These are phyloP conservation scores for Podaxis pistillaris DNA, from an alignment of 768 basidiomycete genomes.

Conservation along the genomic window DNA sequence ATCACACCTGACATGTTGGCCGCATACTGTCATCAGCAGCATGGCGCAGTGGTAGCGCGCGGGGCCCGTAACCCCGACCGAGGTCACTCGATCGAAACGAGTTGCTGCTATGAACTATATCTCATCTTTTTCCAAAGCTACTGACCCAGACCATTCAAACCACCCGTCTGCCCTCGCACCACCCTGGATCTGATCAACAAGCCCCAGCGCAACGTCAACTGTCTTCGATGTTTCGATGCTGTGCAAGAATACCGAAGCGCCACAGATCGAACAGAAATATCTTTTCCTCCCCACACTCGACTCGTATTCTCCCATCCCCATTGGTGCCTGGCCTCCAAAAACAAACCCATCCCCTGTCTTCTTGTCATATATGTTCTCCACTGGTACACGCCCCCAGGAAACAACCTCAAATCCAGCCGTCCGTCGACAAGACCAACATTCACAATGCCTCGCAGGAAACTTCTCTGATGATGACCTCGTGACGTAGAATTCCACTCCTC, in stretches of 20 bases:
- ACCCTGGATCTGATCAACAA: constrained; percentile 25
- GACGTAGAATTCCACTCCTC: constrained; percentile 23
- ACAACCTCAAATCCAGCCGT: constrained; percentile 27
- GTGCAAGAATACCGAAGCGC: constrained; percentile 30
- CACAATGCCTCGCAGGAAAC: constrained; percentile 30
- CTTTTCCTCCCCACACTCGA: constrained; percentile 27
- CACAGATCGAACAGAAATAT: constrained; percentile 30
- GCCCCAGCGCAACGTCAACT: constrained; percentile 26
- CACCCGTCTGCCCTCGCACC: constrained; percentile 27
- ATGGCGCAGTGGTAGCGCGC: constrained; percentile 60
- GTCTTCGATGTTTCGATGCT: constrained; percentile 21
- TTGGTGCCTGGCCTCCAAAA: constrained; percentile 14
- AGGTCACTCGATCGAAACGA: constrained; percentile 67
- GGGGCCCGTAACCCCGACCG: constrained; percentile 63
- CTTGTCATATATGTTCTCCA: constrained; percentile 24
- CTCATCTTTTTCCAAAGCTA: neutral
- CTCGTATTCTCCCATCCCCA: constrained; percentile 27
- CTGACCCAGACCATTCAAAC: constrained; percentile 22
- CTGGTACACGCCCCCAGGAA: constrained; percentile 28
- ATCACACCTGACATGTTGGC: neutral
- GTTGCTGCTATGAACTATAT: constrained; percentile 44
- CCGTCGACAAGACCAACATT: constrained; percentile 27
- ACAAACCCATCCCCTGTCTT: neutral
- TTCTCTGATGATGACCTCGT: constrained; percentile 28
- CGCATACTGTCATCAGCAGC: constrained; percentile 32